Evolutionary conservation across 192 early-diverging fungal species (phyloP).

Genomic region (Thamnidium elegans): DNA sequence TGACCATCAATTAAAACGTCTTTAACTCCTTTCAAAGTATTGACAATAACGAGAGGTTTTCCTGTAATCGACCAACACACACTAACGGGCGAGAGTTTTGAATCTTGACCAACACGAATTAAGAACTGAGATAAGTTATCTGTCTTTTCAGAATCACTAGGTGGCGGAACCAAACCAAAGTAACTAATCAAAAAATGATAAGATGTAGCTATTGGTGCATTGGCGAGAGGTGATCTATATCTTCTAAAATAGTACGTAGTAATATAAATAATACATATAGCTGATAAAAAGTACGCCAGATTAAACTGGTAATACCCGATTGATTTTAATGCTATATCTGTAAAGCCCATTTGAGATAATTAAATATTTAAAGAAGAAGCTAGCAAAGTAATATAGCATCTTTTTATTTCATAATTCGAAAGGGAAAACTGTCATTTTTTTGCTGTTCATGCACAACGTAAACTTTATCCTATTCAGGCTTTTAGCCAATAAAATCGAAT

Average conservation of each 20-base stretch:
- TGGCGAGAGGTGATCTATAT: constrained; percentile 9
- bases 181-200: constrained; percentile 25
- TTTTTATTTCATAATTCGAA: not conserved
- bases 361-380: not conserved
- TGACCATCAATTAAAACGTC: constrained; percentile 33
- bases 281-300: not conserved
- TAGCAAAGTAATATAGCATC: not conserved
- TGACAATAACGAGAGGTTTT: constrained; percentile 32
- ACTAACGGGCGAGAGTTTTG: constrained; percentile 13
- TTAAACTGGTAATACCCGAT: not conserved
- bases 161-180: constrained; percentile 31
- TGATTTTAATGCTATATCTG: not conserved
- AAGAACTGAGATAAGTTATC: constrained; percentile 29
- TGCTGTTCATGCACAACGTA: not conserved
- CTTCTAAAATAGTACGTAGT: constrained; percentile 7
- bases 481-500: constrained; percentile 5
- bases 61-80: constrained; percentile 29
- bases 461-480: constrained; percentile 12
- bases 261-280: not conserved
- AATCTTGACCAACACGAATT: constrained; percentile 20
- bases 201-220: constrained; percentile 9
- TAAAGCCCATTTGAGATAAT: too few species aligned
- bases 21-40: constrained; percentile 31
- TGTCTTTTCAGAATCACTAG: constrained; percentile 17
- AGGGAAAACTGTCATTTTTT: not conserved